These are phyloP conservation scores for Acacia crassicarpa DNA, from an alignment of 306 rosid genomes.

Conservation along the genomic window DNA sequence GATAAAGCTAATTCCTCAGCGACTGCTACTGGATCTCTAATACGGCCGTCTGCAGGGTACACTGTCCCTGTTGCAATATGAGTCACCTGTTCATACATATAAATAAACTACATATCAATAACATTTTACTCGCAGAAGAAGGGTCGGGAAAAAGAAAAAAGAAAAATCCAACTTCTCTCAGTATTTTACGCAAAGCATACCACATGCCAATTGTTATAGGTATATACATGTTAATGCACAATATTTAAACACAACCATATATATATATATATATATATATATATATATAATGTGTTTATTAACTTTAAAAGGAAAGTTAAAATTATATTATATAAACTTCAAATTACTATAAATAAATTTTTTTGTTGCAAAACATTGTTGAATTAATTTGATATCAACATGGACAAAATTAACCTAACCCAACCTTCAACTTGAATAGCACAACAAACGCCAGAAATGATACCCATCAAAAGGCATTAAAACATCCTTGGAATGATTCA, in stretches of 20 bases:
- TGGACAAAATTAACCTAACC: no score
- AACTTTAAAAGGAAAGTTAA: not conserved
- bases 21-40: conserved; percentile 79
- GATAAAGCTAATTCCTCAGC: conserved; percentile 40
- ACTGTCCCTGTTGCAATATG: conserved; percentile 92
- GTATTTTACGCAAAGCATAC: not conserved
- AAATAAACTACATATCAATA: not conserved
- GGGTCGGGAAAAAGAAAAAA: no score
- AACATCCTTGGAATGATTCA: no score
- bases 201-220: not conserved
- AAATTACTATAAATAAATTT: not conserved
- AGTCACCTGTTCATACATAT: conserved; percentile 56
- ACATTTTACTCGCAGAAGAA: no score
- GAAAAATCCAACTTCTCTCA: not conserved
- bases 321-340: not conserved
- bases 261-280: not conserved
- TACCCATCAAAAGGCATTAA: no score
- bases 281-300: not conserved
- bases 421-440: no score
- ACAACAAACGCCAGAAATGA: no score
- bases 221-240: not conserved
- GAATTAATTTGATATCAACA: no score
- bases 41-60: conserved; percentile 48
- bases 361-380: not conserved
- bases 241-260: not conserved